These are phyloP conservation scores for Carex myosuroides DNA, from an alignment of 176 grass and related monocot species.

Conservation along the genomic window DNA sequence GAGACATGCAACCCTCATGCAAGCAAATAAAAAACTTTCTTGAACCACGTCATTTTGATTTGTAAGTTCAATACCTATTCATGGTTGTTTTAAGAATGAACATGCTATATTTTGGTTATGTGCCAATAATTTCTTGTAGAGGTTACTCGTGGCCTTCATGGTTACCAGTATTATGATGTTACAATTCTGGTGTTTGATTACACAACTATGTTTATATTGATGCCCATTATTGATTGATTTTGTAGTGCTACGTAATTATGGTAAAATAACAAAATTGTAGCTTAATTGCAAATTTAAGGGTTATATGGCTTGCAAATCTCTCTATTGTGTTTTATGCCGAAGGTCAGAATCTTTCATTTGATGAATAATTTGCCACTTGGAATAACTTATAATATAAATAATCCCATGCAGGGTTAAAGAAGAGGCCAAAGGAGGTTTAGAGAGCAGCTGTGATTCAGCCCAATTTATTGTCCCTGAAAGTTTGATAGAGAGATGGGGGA, in stretches of 20 bases:
- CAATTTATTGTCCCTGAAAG: constrained; percentile 55
- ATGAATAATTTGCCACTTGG: background rate
- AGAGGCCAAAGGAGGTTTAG: constrained; percentile 29
- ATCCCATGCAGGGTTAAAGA: constrained; percentile 18
- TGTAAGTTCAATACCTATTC: constrained; percentile 10
- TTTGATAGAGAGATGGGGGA: constrained; percentile 93
- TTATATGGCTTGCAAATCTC: background rate
- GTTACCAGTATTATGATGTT: background rate
- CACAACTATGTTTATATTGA: background rate
- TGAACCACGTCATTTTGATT: constrained; percentile 24
- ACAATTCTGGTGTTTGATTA: background rate
- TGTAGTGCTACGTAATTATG: background rate
- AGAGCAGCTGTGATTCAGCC: constrained; percentile 9
- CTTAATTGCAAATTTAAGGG: background rate
- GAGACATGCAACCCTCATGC: constrained; percentile 35
- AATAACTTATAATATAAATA: background rate
- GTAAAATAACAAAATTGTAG: background rate
- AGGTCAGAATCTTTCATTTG: background rate
- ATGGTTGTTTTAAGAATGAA: constrained; percentile 1
- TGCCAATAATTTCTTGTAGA: background rate
- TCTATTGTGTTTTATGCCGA: background rate
- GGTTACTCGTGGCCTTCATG: background rate
- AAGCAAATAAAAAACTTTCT: constrained; percentile 57
- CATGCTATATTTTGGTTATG: background rate
- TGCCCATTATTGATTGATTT: background rate